Evolutionary conservation across 257 asterid species (phyloP).

Genomic region (Cinchona pubescens): DNA sequence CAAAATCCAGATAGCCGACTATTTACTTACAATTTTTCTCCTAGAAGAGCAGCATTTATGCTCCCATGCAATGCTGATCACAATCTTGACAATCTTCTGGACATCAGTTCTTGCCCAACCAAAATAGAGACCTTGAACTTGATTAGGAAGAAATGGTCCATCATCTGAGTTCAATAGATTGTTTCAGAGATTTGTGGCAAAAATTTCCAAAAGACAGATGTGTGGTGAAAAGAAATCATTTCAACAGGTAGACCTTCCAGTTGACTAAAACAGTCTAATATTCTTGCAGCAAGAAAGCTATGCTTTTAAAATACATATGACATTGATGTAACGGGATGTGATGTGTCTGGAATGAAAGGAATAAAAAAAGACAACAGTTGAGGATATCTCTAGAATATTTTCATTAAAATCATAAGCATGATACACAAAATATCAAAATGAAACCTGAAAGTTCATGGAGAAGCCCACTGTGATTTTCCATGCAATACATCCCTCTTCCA

Average conservation of each 20-base stretch:
- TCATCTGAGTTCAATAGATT: conserved; percentile 40
- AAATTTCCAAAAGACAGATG: neutral
- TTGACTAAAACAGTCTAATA: neutral
- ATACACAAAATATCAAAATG: conserved; percentile 5
- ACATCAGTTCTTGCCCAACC: conserved; percentile 72
- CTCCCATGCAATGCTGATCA: conserved; percentile 61
- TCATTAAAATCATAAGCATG: neutral
- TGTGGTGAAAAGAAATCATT: neutral
- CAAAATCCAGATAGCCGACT: neutral
- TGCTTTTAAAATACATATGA: neutral
- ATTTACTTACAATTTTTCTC: conserved; percentile 59
- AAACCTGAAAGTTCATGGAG: conserved; percentile 58
- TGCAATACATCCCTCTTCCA: conserved; percentile 42
- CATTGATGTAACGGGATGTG: neutral
- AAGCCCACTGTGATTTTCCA: no score
- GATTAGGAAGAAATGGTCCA: conserved; percentile 53
- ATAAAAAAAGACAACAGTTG: neutral
- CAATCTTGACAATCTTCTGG: conserved; percentile 45
- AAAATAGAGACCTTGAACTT: conserved; percentile 66
- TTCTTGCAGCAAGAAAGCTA: neutral
- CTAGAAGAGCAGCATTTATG: conserved; percentile 30
- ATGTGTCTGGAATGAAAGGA: neutral
- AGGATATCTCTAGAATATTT: neutral
- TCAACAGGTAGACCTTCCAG: neutral
- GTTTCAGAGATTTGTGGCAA: conserved; percentile 9